Evolutionary conservation across 768 basidiomycete species (phyloP).

Genomic region (Termitomyces sp.): DNA sequence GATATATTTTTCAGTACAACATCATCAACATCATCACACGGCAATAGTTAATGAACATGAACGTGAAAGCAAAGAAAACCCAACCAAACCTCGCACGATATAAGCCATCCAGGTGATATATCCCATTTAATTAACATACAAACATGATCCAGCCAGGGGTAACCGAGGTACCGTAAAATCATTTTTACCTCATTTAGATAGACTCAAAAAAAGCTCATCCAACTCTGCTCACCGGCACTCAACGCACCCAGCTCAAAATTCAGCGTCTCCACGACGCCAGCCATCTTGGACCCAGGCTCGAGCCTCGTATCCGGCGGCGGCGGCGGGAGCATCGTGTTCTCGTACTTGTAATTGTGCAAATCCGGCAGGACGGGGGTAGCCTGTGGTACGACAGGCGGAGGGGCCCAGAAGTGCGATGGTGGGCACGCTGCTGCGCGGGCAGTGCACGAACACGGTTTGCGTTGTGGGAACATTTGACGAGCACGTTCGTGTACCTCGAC

Average conservation of each 20-base stretch:
- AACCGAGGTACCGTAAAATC: background rate
- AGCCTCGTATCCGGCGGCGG: conserved; percentile 19
- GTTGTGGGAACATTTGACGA: conserved; percentile 33
- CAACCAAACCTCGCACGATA: background rate
- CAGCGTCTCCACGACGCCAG: conserved; percentile 33
- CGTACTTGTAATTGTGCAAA: conserved; percentile 24
- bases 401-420: conserved; percentile 40
- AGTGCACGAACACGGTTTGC: conserved; percentile 40
- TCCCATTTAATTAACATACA: background rate
- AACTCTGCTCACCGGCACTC: conserved; percentile 34
- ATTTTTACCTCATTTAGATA: background rate
- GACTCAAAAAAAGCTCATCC: conserved; percentile 42
- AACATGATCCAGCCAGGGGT: background rate
- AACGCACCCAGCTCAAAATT: conserved; percentile 46
- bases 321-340: conserved; percentile 20
- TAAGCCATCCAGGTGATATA: background rate
- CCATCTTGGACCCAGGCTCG: conserved; percentile 31
- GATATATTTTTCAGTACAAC: background rate
- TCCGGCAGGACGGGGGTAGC: conserved; percentile 34
- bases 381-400: conserved; percentile 27
- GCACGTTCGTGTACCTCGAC: conserved; percentile 42
- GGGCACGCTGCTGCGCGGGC: conserved; percentile 20
- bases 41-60: background rate
- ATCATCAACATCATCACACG: background rate
- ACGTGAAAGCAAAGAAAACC: conserved; percentile 3